Evolutionary conservation across 2,329 filamentous ascomycete genomes (phyloP), one percentile per base, ranked within the genome.

Genomic region (Botrytis hyacinthi): DNA sequence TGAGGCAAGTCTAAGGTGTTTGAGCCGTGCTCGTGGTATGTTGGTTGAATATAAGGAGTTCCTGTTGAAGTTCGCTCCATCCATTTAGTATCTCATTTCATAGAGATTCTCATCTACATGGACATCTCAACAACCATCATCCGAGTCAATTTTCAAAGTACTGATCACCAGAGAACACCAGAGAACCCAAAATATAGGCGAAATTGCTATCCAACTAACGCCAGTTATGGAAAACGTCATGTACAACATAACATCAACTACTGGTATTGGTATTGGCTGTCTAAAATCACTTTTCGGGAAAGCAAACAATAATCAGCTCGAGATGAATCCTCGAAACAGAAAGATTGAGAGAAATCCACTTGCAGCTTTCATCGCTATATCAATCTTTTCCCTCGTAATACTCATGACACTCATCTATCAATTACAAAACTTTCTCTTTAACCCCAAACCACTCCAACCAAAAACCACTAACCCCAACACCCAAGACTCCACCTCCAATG

Each of bases 251-350:
- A 7, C 14, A 29, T 57, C 7, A 29, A 57, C n/a, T 9, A 29
- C 51, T 4, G 6, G 14, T 7, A 57, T 54, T 8, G 5, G 4
- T 7, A 54, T 57, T 18, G 16, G n/a, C 4, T 32, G 18, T 26
- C 14, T 29, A 8, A 57, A 29, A 4, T 29, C 6, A 9, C 1
- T 37, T 2, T 61, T 40, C 22, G 9, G 12, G 22, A n/a, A 2
- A 40, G 9, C 22, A 9, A 12, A 0, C 3, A 22, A 59, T 1
- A 60, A 1, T 37, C 32, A 26, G 1, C 10, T 22, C 4, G 1
- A 14, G 37, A 60, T 60, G 32, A 4, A 14, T 6, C 1, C 20
- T 18, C 29, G 29, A 37, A 60, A 60, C 20, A 22, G 2, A 60
- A 37, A 32, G 2, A 37, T 22, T 26, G 20, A 35, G 18, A 6